These are phyloP conservation scores for Coemansia sp. DNA, from an alignment of 192 early-diverging fungal species.

Conservation along the genomic window DNA sequence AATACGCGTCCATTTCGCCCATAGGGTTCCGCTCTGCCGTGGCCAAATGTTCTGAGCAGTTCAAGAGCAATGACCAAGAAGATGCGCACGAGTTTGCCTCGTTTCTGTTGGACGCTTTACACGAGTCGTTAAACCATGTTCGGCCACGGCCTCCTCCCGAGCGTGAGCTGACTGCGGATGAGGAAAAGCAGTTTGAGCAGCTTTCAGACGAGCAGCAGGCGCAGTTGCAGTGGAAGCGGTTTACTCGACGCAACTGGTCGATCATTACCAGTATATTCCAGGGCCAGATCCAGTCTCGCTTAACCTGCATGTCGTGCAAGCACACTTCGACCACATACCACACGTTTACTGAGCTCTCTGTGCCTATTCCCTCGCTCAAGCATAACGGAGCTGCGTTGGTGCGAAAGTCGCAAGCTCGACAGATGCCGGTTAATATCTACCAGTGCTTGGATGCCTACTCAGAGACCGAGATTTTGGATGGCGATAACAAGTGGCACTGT, in stretches of 20 bases:
- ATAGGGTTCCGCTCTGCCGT: constrained; percentile 73
- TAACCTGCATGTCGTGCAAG: constrained; percentile 40
- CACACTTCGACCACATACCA: constrained; percentile 69
- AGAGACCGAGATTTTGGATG: constrained; percentile 81
- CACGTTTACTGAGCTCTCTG: constrained; percentile 87
- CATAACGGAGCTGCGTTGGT: constrained; percentile 6
- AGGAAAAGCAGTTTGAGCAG: constrained; percentile 63
- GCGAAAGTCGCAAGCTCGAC: constrained; percentile 17
- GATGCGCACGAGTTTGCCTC: constrained; percentile 95
- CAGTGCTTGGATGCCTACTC: constrained; percentile 87
- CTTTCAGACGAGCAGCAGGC: constrained; percentile 63
- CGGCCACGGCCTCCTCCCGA: constrained; percentile 44
- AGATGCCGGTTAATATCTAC: constrained; percentile 50
- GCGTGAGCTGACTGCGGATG: constrained; percentile 43
- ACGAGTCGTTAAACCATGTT: constrained; percentile 86
- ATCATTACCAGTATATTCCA: constrained; percentile 91
- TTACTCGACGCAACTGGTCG: constrained; percentile 72
- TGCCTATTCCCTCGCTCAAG: constrained; percentile 72
- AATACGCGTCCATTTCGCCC: constrained; percentile 76
- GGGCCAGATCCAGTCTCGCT: constrained; percentile 56
- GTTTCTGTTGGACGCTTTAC: constrained; percentile 84
- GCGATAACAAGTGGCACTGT: constrained; percentile 90
- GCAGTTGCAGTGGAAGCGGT: constrained; percentile 69
- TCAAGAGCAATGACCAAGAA: constrained; percentile 87
- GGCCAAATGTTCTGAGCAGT: constrained; percentile 76